phyloP scores from a whole-genome alignment of 768 basidiomycete genomes.

The Boletales sp. region DNA sequence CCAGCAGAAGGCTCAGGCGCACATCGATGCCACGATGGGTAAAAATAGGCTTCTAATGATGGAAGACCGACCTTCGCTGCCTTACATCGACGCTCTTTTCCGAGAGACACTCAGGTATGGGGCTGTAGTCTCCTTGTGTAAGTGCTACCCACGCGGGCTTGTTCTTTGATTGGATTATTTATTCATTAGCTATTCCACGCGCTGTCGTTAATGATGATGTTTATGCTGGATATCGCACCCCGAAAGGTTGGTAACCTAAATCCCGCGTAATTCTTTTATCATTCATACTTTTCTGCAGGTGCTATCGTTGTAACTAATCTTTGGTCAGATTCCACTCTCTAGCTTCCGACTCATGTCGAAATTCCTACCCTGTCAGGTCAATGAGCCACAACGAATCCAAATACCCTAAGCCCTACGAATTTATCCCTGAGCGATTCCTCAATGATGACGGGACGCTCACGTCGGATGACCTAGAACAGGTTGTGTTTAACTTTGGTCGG shows the following conservation, averaged over 20 bases:
- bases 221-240: slow-evolving; percentile 50
- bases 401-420: slow-evolving; percentile 36
- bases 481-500: slow-evolving; percentile 28
- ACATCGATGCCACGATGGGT: slow-evolving; percentile 19
- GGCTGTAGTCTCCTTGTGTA: slow-evolving; percentile 14
- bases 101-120: slow-evolving; percentile 18
- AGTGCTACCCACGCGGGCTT: neutral
- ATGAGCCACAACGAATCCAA: slow-evolving; percentile 26
- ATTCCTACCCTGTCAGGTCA: slow-evolving; percentile 7
- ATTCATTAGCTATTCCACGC: slow-evolving; percentile 27
- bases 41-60: slow-evolving; percentile 9
- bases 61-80: slow-evolving; percentile 16
- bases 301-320: slow-evolving; percentile 16
- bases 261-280: neutral
- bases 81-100: slow-evolving; percentile 19
- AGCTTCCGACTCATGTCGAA: neutral
- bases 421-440: slow-evolving; percentile 41
- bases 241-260: slow-evolving; percentile 27
- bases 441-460: slow-evolving; percentile 21
- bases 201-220: slow-evolving; percentile 37
- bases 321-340: slow-evolving; percentile 8
- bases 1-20: slow-evolving; percentile 20
- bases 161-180: neutral
- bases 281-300: slow-evolving; percentile 8
- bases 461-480: slow-evolving; percentile 1